phyloP scores from a whole-genome alignment of 2,329 filamentous ascomycete genomes.

The Fusarium staphyleae region DNA sequence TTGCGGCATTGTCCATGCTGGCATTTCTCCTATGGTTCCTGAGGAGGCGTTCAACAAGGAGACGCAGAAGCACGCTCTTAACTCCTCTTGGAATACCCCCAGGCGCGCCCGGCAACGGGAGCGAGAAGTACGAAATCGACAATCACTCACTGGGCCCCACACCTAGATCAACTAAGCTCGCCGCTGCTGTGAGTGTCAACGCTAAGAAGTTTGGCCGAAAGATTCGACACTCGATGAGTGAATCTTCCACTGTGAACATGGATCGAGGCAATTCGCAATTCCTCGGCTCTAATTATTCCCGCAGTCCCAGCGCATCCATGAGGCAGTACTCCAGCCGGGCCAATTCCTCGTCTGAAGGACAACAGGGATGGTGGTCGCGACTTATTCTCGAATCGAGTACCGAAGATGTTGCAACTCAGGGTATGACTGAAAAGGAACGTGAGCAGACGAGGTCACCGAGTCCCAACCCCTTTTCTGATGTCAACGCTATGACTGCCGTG shows the following conservation, averaged over 20 bases:
- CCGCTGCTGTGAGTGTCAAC: slow-evolving; percentile 42
- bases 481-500: slow-evolving; percentile 51
- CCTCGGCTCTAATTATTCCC: slow-evolving; percentile 45
- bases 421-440: slow-evolving; percentile 27
- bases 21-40: slow-evolving; percentile 60
- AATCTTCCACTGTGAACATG: slow-evolving; percentile 55
- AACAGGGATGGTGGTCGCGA: slow-evolving; percentile 55
- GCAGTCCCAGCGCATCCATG: slow-evolving; percentile 51
- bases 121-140: slow-evolving; percentile 45
- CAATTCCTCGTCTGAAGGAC: slow-evolving; percentile 10
- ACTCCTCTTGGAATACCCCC: slow-evolving; percentile 54
- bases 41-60: slow-evolving; percentile 50
- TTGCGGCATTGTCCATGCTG: slow-evolving; percentile 52
- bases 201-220: slow-evolving; percentile 40
- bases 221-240: slow-evolving; percentile 30
- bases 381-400: slow-evolving; percentile 50
- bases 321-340: slow-evolving; percentile 14
- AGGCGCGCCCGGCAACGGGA: slow-evolving; percentile 9
- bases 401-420: slow-evolving; percentile 46
- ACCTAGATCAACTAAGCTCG: slow-evolving; percentile 46
- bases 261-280: slow-evolving; percentile 63
- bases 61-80: slow-evolving; percentile 56
- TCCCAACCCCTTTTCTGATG: slow-evolving; percentile 50
- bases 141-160: slow-evolving; percentile 59
- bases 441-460: slow-evolving; percentile 20